Evolutionary conservation across 495 filamentous ascomycete genomes (phyloP).

Genomic region (Hypoxylon intermedium): DNA sequence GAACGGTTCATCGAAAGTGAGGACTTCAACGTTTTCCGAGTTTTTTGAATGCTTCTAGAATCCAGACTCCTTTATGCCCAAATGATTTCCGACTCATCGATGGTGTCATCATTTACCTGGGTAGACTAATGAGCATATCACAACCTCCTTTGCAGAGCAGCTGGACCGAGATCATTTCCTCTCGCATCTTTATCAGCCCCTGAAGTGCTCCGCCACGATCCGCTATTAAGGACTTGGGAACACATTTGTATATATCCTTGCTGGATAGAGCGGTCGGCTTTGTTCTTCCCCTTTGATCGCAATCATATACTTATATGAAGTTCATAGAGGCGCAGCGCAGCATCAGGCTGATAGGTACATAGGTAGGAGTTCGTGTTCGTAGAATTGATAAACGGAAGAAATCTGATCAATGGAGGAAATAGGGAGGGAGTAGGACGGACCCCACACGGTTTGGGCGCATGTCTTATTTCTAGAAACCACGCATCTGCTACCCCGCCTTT

Average conservation of each 20-base stretch:
- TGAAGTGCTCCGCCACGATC: conserved; percentile 37
- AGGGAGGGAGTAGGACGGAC: no score
- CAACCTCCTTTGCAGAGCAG: no score
- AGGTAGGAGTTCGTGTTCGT: conserved; percentile 24
- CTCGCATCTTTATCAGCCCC: conserved; percentile 14
- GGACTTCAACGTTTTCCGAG: no score
- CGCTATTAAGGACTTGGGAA: not conserved
- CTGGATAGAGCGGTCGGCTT: not conserved
- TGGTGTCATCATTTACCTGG: no score
- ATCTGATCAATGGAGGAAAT: no score
- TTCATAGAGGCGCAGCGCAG: conserved; percentile 7
- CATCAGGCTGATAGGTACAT: no score
- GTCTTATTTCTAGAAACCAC: conserved; percentile 23
- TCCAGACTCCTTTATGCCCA: no score
- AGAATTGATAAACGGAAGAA: not conserved
- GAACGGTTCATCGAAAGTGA: no score
- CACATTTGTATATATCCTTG: no score
- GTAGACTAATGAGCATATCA: no score
- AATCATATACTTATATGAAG: not conserved
- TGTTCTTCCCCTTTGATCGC: not conserved
- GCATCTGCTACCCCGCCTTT: conserved; percentile 37
- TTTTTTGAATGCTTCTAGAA: no score
- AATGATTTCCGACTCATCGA: no score
- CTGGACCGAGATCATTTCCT: not conserved
- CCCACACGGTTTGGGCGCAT: conserved; percentile 20